Base-by-base conservation (phyloP, 805 yeast genomes). In the Saccharomycopsis amapae region DNA sequence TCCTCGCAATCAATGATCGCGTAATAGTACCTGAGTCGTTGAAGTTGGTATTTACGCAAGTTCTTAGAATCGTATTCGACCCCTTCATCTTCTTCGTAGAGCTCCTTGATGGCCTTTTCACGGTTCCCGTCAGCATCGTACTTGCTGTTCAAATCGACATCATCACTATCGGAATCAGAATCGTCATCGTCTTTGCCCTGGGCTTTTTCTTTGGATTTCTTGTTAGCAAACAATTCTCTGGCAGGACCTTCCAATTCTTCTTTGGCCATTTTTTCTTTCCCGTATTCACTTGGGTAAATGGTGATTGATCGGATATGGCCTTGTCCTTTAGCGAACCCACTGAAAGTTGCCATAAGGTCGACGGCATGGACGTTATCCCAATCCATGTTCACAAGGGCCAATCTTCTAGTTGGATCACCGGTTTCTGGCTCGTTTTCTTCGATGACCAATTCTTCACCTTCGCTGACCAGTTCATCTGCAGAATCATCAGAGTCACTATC, bases 221-320 rank as follows among this genome's bases (percentile, higher is more conserved):
- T 71, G 40, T 66, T 66, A 45, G 70, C 68, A 65, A 90, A 90
- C 15, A 90, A 62, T 30, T 88, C 95, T 56, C 73, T 78, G 49
- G 97, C 88, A 2, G 98, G 98, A 0, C 98, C 98, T 60, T 87
- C 90, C 10, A 75, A 55, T 54, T 87, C 96, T 66, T 93, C 98
- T 53, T 77, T 76, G 50, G 81, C 85, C 88, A 93, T 81, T 59
- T 86, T 81, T 59, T 85, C 85, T 61, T 89, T 90, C 33, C 98
- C 98, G 61, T 76, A 93, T 58, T 93, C 95, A 49, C 95, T 84
- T 24, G 96, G 95, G 56, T 72, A 87, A 9, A 93, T 78, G 4
- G 76, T 59, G 6, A 93, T 81, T n/a, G 79, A 76, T 38, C 66
- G 61, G 45, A 90, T 81, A n/a, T 18, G 19, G 10, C 41, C 40